These are phyloP conservation scores for Aphanomyces euteiches DNA, from an alignment of 352 stramenopile genomes.

Conservation along the genomic window DNA sequence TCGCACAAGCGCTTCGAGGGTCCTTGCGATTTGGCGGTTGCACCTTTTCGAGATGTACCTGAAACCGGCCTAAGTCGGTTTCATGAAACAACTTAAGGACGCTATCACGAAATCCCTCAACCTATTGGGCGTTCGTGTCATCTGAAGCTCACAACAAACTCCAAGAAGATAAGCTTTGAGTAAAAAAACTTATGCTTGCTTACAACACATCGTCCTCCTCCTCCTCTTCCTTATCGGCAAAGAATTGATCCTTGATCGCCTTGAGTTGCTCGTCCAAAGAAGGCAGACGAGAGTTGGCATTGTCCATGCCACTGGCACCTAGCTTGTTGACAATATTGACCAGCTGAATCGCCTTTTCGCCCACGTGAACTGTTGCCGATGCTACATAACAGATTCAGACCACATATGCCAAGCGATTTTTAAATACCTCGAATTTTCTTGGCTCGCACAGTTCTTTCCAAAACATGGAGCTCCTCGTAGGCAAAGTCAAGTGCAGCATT, in stretches of 20 bases:
- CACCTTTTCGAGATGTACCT: background rate
- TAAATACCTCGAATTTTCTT: slow-evolving; percentile 66
- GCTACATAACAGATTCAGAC: slow-evolving; percentile 30
- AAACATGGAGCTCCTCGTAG: slow-evolving; percentile 67
- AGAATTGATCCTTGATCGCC: slow-evolving; percentile 56
- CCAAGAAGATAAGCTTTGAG: slow-evolving; percentile 28
- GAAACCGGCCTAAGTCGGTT: background rate
- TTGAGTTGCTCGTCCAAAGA: slow-evolving; percentile 43
- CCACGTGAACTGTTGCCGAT: slow-evolving; percentile 57
- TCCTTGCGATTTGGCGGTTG: background rate
- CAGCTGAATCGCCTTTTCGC: slow-evolving; percentile 69
- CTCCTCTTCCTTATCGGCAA: slow-evolving; percentile 69
- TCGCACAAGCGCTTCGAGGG: no score
- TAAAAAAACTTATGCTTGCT: background rate
- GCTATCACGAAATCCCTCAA: no score
- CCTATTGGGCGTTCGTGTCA: background rate
- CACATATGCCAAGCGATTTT: background rate
- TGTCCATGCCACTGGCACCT: slow-evolving; percentile 54
- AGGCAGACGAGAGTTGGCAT: slow-evolving; percentile 37
- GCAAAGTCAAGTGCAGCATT: slow-evolving; percentile 67
- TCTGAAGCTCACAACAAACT: background rate
- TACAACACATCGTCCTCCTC: slow-evolving; percentile 87
- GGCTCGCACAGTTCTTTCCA: slow-evolving; percentile 60
- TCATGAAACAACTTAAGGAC: background rate
- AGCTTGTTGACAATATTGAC: slow-evolving; percentile 85